Conservation (phyloP, 2,329 filamentous ascomycete species). For the Fusarium sp. region DNA sequence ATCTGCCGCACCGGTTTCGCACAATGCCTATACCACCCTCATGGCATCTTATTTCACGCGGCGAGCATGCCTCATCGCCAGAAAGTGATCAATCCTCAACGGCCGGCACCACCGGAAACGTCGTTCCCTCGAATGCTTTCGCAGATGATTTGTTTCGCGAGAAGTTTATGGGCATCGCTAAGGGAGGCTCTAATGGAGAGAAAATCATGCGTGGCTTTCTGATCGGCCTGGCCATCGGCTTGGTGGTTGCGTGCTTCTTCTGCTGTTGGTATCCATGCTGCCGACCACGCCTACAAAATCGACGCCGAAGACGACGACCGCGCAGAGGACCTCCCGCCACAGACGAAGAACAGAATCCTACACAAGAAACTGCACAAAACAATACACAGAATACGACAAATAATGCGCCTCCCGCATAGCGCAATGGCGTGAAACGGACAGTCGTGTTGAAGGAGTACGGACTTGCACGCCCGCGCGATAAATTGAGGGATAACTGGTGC, state of each 20-base stretch:
- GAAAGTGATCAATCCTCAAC: constrained; percentile 32
- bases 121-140: constrained; percentile 29
- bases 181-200: constrained; percentile 47
- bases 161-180: constrained; percentile 46
- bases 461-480: not conserved
- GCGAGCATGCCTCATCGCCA: constrained; percentile 41
- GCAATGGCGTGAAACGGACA: not conserved
- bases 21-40: constrained; percentile 26
- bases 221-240: constrained; percentile 49
- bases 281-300: constrained; percentile 28
- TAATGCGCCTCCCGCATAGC: constrained; percentile 22
- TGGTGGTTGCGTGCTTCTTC: constrained; percentile 48
- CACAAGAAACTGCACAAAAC: not conserved
- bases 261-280: constrained; percentile 52
- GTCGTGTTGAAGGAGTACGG: not conserved
- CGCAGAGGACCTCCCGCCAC: constrained; percentile 31
- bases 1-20: constrained; percentile 7
- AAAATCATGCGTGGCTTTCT: constrained; percentile 51
- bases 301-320: constrained; percentile 32
- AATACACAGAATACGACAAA: constrained; percentile 15
- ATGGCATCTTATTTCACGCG: constrained; percentile 32
- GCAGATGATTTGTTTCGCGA: constrained; percentile 45
- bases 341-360: constrained; percentile 31
- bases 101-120: constrained; percentile 18
- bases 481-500: not conserved